Conservation (phyloP, 2,329 filamentous ascomycete species). For the Aureobasidium sp. region DNA sequence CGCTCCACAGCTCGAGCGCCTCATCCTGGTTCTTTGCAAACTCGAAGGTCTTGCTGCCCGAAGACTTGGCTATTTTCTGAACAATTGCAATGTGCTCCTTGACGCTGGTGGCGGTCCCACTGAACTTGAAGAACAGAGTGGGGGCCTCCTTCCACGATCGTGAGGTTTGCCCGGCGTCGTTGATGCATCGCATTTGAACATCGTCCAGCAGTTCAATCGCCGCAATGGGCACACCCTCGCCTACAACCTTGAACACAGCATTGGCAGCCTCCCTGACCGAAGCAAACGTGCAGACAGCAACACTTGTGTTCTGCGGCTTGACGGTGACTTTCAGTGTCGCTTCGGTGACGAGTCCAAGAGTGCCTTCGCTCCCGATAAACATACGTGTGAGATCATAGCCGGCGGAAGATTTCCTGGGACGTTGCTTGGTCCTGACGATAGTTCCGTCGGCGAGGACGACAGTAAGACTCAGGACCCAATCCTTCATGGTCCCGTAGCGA, state of each 20-base stretch:
- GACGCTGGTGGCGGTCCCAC: conserved; percentile 57
- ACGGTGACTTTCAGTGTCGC: conserved; percentile 80
- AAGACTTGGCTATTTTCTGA: conserved; percentile 47
- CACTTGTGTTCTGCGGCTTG: conserved; percentile 67
- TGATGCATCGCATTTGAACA: conserved; percentile 72
- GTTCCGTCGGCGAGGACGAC: conserved; percentile 87
- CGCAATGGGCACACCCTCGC: conserved; percentile 71
- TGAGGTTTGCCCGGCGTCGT: conserved; percentile 54
- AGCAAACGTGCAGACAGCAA: conserved; percentile 62
- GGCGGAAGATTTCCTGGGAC: conserved; percentile 80
- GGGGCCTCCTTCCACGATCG: conserved; percentile 60
- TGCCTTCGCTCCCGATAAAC: conserved; percentile 87
- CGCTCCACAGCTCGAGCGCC: conserved; percentile 63
- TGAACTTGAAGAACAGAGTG: conserved; percentile 69
- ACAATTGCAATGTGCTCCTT: conserved; percentile 71
- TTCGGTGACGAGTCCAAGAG: conserved; percentile 83
- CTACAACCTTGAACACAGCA: conserved; percentile 73
- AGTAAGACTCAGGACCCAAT: conserved; percentile 82
- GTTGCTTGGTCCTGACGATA: conserved; percentile 77
- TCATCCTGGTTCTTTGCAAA: conserved; percentile 58
- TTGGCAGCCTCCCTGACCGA: conserved; percentile 63
- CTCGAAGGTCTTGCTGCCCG: conserved; percentile 58
- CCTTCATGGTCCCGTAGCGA: conserved; percentile 87
- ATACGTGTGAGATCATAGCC: conserved; percentile 86
- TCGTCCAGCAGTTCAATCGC: conserved; percentile 92